A percentile compares a stretch with the other conserved stretches of the same genome.
Evolutionary conservation across 495 filamentous ascomycete species (phyloP).

Genomic region (Podospora pseudoanserina): DNA sequence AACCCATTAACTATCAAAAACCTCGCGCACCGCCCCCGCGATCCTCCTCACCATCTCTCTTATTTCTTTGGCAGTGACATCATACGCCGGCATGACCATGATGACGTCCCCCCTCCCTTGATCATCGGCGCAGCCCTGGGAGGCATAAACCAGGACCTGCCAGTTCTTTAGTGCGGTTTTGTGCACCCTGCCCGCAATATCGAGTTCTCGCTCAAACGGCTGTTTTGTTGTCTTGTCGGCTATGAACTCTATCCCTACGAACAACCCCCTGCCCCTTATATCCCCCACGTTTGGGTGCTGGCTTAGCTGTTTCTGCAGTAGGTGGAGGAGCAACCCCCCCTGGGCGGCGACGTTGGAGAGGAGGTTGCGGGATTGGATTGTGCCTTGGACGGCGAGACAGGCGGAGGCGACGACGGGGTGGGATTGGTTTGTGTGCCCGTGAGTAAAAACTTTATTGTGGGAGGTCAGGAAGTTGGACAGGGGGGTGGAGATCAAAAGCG

Average conservation of each 20-base stretch:
- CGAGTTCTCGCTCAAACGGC: constrained; percentile 41
- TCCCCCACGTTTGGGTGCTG: constrained; percentile 56
- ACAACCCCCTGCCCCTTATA: constrained; percentile 60
- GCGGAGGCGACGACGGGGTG: constrained; percentile 56
- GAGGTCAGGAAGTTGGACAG: constrained; percentile 51
- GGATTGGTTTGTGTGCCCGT: constrained; percentile 59
- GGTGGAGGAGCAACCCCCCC: constrained; percentile 46
- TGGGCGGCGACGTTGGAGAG: constrained; percentile 46
- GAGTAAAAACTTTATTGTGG: constrained; percentile 49
- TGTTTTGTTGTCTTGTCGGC: constrained; percentile 48
- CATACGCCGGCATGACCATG: constrained; percentile 50
- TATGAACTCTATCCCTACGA: constrained; percentile 60
- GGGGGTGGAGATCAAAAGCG: constrained; percentile 19
- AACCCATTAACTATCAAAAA: constrained; percentile 3
- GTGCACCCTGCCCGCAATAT: constrained; percentile 48
- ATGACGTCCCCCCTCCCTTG: constrained; percentile 62
- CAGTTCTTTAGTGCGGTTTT: constrained; percentile 47
- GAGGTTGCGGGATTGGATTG: constrained; percentile 49
- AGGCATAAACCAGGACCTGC: constrained; percentile 64
- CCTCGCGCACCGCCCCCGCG: constrained; percentile 18
- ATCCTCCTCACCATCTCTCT: constrained; percentile 22
- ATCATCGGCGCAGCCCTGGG: constrained; percentile 62
- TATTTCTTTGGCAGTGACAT: constrained; percentile 15
- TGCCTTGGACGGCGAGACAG: constrained; percentile 52
- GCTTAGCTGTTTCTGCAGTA: constrained; percentile 41